phyloP scores from a whole-genome alignment of 2,329 filamentous ascomycete species.

The Fusarium abutilonis region DNA sequence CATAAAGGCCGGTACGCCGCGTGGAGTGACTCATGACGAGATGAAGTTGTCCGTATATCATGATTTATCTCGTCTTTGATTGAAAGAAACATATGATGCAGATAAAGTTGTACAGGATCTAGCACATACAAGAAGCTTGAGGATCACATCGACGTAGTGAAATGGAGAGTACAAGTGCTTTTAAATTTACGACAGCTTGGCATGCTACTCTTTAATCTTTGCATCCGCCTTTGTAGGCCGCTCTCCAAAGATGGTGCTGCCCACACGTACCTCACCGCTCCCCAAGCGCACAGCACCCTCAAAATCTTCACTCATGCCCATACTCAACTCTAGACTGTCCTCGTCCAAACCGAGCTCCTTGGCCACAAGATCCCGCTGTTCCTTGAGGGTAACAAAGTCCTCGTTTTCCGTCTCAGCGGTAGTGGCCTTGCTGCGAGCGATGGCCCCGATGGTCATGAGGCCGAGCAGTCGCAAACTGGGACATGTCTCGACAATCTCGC shows the following conservation, averaged over 20 bases:
- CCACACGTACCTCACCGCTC: slow-evolving; percentile 89
- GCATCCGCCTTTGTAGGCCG: slow-evolving; percentile 83
- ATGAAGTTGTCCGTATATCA: slow-evolving; percentile 44
- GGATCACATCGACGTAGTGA: not conserved
- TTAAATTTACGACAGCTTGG: not conserved
- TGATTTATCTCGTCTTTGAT: slow-evolving; percentile 38
- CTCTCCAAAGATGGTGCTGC: slow-evolving; percentile 92
- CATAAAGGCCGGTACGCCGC: slow-evolving; percentile 19
- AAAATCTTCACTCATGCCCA: slow-evolving; percentile 99
- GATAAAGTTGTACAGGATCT: not conserved
- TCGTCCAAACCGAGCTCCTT: slow-evolving; percentile 57
- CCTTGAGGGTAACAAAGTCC: slow-evolving; percentile 78
- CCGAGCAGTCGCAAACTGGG: slow-evolving; percentile 79
- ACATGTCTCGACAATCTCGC: slow-evolving; percentile 74
- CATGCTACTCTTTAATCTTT: slow-evolving; percentile 65
- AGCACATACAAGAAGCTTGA: not conserved
- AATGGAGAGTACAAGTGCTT: not conserved
- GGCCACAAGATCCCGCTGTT: slow-evolving; percentile 76
- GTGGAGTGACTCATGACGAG: slow-evolving; percentile 32
- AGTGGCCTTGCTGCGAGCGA: slow-evolving; percentile 81
- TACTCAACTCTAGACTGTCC: slow-evolving; percentile 84
- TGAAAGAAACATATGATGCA: slow-evolving; percentile 17
- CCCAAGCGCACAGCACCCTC: slow-evolving; percentile 86
- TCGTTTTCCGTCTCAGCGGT: slow-evolving; percentile 86
- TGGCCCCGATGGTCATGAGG: slow-evolving; percentile 97